Evolutionary conservation across 2,329 filamentous ascomycete species (phyloP).

Genomic region (Xylaria sp.): DNA sequence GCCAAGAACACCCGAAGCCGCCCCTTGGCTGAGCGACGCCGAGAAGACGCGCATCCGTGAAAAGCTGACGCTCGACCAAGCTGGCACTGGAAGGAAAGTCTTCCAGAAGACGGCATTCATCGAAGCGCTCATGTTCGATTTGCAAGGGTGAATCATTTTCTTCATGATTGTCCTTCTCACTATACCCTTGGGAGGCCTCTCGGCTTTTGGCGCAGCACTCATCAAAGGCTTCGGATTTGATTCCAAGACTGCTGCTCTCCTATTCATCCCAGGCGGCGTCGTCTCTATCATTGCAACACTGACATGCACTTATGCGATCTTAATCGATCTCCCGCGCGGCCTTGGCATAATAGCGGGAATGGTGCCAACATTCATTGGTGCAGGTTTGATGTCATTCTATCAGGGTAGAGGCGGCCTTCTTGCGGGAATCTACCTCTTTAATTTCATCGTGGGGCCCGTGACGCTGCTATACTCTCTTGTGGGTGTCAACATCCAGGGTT

Average conservation of each 20-base stretch:
- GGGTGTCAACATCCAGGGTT: slow-evolving; percentile 49
- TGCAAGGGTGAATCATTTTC: slow-evolving; percentile 63
- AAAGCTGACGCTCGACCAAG: slow-evolving; percentile 68
- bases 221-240: slow-evolving; percentile 38
- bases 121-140: slow-evolving; percentile 61
- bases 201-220: slow-evolving; percentile 34
- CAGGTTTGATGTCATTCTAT: slow-evolving; percentile 52
- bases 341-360: slow-evolving; percentile 43
- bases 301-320: slow-evolving; percentile 27
- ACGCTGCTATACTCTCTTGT: slow-evolving; percentile 53
- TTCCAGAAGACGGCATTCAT: slow-evolving; percentile 64
- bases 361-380: slow-evolving; percentile 53
- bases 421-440: slow-evolving; percentile 54
- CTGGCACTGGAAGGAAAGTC: slow-evolving; percentile 64
- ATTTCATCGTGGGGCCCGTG: slow-evolving; percentile 52
- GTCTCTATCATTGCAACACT: slow-evolving; percentile 43
- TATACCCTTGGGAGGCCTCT: slow-evolving; percentile 52
- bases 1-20: slow-evolving; percentile 62
- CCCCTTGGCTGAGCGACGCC: slow-evolving; percentile 53
- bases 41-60: slow-evolving; percentile 61
- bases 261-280: slow-evolving; percentile 38
- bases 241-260: slow-evolving; percentile 31
- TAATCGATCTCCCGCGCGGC: slow-evolving; percentile 30
- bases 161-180: slow-evolving; percentile 52
- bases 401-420: slow-evolving; percentile 49